Base-by-base conservation (phyloP, 2,329 filamentous ascomycete species). In the Neoarthrinium moseri region DNA sequence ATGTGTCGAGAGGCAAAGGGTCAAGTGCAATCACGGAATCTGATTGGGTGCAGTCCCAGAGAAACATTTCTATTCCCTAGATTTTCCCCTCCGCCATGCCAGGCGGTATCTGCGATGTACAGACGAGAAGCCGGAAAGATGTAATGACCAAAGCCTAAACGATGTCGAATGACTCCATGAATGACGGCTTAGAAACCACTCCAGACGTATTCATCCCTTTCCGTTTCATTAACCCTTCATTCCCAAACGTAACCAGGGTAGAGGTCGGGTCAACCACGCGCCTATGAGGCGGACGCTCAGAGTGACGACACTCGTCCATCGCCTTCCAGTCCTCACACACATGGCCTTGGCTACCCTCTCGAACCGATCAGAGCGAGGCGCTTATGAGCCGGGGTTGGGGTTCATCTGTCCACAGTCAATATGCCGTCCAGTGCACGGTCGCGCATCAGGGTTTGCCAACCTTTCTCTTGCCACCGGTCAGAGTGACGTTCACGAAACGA, bases 401-500 rank as follows among this genome's bases (percentile, higher is more conserved):
- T 69, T 69, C 67, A 69, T 69, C 67, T 68, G 38, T 24, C n/a
- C 10, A 11, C 23, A 34, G 24, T 56, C 47, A 62, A 57, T n/a
- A 24, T 2, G 13, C 6, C n/a, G 8, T 24, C 20, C n/a, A 5
- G 35, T 7, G 21, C 12, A 15, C n/a, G 44, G 50, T 46, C 4
- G 5, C n/a, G 20, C 43, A 18, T n/a, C 11, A 18, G 5, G 18
- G 5, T n/a, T 35, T 35, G 11, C 77, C 68, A 74, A 94, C 90
- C 90, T 96, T 96, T 76, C 92, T 83, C 91, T 97, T 97, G 79
- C 92, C 92, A 74, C 91, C 91, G 59, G 91, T 95, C 77, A 96
- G 83, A 68, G 89, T 94, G 70, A 97, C 91, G 78, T 97, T 96
- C 63, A 97, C 91, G 81, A 97, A 97, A 68, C 92, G 91, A 73